Evolutionary conservation across 129 eudicot genomes (phyloP), one percentile per base, ranked within the genome.

Genomic region (Silybum marianum): DNA sequence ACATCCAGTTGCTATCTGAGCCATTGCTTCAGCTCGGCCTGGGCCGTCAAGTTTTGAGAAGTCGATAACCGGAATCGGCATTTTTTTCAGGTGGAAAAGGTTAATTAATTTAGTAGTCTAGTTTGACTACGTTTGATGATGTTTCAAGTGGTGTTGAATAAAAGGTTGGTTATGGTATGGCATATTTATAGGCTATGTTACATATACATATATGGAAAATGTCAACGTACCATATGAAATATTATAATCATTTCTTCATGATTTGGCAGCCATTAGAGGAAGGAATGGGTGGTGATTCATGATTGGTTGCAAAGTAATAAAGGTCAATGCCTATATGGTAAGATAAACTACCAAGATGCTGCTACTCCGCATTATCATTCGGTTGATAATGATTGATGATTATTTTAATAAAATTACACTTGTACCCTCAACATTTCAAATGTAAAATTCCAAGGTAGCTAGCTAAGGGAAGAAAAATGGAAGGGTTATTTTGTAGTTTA

Each of bases 41-140:
- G 80, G 87, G 6, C 98, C 98, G 34, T 84, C 63, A 75, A 93
- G 93, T 87, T 86, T 91, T 2, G 98, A 93, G 86, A 93, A 89
- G 85, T 93, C 98, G 44, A 91, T 93, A 16, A 93, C 98, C 2
- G 98, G 98, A 81, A 93, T 90, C 16, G 92, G 94, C 98, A 93
- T 86, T 78, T 85, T 78, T 85, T 69, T 28, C 22, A 16, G 68
- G 26, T 62, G 48, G 48, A 51, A 70, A 48, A 51, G 32, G 73
- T 67, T n/a, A 19, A 42, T 36, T 67, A 34, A 22, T n/a, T 28
- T 67, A 34, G 28, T n/a, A 8, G 3, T 9, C 44, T 70, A 18
- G 67, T 39, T 71, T 51, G 34, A 30, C 71, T 32, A 32, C 6
- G 5, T 25, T 62, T 51, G 70, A 14, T 4, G 11, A 82, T 62